Conservation (phyloP, 2,329 filamentous ascomycete species). For the Bipolaris oryzae region DNA sequence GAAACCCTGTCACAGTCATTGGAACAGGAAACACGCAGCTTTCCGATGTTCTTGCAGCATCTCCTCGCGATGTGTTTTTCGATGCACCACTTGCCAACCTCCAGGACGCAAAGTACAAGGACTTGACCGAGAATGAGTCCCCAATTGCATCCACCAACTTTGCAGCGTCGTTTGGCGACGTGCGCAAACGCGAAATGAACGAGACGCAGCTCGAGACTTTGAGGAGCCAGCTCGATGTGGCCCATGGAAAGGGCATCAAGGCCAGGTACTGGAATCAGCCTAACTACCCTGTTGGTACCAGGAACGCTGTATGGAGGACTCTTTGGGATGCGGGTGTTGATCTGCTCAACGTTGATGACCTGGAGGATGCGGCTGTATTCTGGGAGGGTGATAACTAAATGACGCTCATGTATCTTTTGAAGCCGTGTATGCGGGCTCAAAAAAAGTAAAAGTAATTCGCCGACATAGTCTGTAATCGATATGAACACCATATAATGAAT, state of each 20-base stretch:
- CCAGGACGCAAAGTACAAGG: constrained; percentile 46
- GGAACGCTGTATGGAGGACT: constrained; percentile 59
- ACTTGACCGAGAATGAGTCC: constrained; percentile 57
- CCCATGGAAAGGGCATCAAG: constrained; percentile 63
- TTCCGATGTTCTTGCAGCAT: constrained; percentile 51
- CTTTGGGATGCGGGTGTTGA: constrained; percentile 64
- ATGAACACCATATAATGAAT: not conserved
- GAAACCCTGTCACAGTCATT: constrained; percentile 64
- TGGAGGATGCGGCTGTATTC: constrained; percentile 56
- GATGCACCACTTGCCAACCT: constrained; percentile 62
- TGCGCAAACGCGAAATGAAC: constrained; percentile 48
- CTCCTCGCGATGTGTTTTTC: constrained; percentile 61
- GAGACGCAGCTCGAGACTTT: constrained; percentile 59
- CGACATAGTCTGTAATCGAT: not conserved
- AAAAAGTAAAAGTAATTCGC: not conserved
- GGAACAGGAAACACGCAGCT: constrained; percentile 61
- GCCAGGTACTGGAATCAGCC: constrained; percentile 69
- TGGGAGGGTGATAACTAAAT: constrained; percentile 43
- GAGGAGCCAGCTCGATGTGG: constrained; percentile 58
- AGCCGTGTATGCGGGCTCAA: not conserved
- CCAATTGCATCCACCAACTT: constrained; percentile 63
- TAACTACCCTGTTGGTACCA: constrained; percentile 59
- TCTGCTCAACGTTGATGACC: constrained; percentile 68
- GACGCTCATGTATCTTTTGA: not conserved
- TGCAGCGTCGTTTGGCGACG: constrained; percentile 48